Base-by-base conservation (phyloP, 140 eudicot species). In the Stevia rebaudiana region DNA sequence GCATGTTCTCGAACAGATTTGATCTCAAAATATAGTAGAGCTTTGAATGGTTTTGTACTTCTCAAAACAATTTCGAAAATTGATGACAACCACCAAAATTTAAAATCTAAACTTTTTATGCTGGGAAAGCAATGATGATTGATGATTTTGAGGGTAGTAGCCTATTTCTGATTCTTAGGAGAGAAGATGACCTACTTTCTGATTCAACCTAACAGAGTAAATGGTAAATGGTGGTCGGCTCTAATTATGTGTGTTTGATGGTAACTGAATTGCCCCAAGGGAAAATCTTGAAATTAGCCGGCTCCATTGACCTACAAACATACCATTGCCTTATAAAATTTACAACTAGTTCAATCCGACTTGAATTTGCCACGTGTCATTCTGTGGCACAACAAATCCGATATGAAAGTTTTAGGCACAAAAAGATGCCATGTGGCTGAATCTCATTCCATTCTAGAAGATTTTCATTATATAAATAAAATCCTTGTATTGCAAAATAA, bases 211-310 rank as follows among this genome's bases (percentile, higher is more conserved):
- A 23, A 16, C 15, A 7, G 23, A 15, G 52, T 43, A 31, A 40
- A 19, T 9, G 11, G 63, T 67, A 22, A 39, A 40, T 67, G 73
- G 55, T 48, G 55, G 31, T 54, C 54, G 51, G 28, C 40, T 25
- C 65, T n/a, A 53, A 53, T 43, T 55, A 65, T 68, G 56, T 31
- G 64, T 66, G 56, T 28, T 16, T 53, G 73, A 52, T 39, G 54
- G 42, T 67, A 28, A 55, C 23, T 30, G 9, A 30, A 56, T 31
- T 56, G 15, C 13, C 42, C 41, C 7, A 36, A 36, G 11, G 21
- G 10, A 16, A 15, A 44, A 44, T 44, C 19, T 0, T 1, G 0
- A 44, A 43, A 36, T n/a, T n/a, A n/a, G 51, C 51, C 51, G 5
- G 51, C 51, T 22, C 4, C 13, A 5, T 44, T 44, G 51, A 44